Evolutionary conservation across 129 eudicot genomes (phyloP).

Genomic region (Ambrosia trifida): DNA sequence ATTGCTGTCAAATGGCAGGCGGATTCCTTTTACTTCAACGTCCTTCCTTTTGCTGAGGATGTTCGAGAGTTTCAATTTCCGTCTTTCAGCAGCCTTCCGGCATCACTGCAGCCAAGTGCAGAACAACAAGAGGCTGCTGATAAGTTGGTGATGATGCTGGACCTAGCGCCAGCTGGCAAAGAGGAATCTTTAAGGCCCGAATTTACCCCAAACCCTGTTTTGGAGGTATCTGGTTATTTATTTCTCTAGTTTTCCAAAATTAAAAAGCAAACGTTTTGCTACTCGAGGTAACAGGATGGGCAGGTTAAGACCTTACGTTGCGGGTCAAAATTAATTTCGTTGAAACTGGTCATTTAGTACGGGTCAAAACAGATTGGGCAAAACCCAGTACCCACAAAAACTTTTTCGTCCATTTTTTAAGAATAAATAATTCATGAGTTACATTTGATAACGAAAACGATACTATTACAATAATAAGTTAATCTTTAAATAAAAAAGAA

Average conservation of each 20-base stretch:
- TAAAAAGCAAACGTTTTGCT: slow-evolving; percentile 8
- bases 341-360: neutral
- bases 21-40: slow-evolving; percentile 86
- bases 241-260: neutral
- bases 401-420: neutral
- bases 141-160: slow-evolving; percentile 86
- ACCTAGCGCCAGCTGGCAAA: slow-evolving; percentile 76
- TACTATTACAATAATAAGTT: too few species aligned
- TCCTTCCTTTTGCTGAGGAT: slow-evolving; percentile 97
- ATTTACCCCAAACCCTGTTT: slow-evolving; percentile 87
- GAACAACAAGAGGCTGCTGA: slow-evolving; percentile 93
- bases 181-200: slow-evolving; percentile 82
- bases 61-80: slow-evolving; percentile 95
- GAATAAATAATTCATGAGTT: neutral
- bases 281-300: slow-evolving; percentile 18
- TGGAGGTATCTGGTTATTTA: slow-evolving; percentile 57
- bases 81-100: slow-evolving; percentile 76
- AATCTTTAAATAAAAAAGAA: too few species aligned
- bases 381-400: neutral
- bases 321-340: neutral
- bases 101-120: slow-evolving; percentile 67
- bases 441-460: too few species aligned
- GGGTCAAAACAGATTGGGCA: neutral
- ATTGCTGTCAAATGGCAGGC: slow-evolving; percentile 50
- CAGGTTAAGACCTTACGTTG: neutral